Evolutionary conservation across 352 stramenopile genomes (phyloP).

Genomic region (Globisporangium takayamanum): DNA sequence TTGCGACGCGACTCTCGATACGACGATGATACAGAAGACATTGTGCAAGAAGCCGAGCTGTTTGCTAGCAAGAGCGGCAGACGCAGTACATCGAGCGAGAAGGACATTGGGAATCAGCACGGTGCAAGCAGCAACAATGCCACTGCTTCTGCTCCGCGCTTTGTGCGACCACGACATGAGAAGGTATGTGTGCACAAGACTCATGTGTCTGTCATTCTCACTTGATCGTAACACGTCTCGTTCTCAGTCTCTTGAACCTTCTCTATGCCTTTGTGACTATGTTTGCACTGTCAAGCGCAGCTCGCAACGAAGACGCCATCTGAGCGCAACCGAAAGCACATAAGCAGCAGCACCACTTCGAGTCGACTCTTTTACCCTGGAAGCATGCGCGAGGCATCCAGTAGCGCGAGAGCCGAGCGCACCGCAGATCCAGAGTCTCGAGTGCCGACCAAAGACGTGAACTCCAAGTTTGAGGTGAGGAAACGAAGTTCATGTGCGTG

Average conservation of each 20-base stretch:
- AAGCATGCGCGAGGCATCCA: background rate
- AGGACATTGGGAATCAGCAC: background rate
- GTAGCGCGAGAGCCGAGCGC: background rate
- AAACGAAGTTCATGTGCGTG: background rate
- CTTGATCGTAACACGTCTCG: background rate
- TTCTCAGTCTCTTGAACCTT: no score
- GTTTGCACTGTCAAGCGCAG: no score
- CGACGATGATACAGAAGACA: background rate
- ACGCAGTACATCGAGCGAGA: background rate
- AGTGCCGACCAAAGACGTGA: slow-evolving; percentile 18
- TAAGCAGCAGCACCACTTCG: background rate
- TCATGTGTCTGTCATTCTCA: no score
- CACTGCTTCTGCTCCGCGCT: background rate
- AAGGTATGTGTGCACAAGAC: slow-evolving; percentile 10
- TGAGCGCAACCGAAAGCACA: background rate
- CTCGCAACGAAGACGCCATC: no score
- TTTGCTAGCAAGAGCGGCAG: background rate
- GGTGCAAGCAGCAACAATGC: background rate
- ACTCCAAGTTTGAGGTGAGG: slow-evolving; percentile 40
- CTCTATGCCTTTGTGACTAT: no score
- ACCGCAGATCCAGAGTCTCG: background rate
- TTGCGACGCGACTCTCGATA: background rate
- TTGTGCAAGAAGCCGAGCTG: slow-evolving; percentile 5
- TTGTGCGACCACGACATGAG: slow-evolving; percentile 13
- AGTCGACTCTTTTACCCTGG: slow-evolving; percentile 7